Percentiles rank a stretch among this genome's conserved stretches.
Conservation (phyloP, 1,284 basidiomycete species). For the Pseudozyma pruni region DNA sequence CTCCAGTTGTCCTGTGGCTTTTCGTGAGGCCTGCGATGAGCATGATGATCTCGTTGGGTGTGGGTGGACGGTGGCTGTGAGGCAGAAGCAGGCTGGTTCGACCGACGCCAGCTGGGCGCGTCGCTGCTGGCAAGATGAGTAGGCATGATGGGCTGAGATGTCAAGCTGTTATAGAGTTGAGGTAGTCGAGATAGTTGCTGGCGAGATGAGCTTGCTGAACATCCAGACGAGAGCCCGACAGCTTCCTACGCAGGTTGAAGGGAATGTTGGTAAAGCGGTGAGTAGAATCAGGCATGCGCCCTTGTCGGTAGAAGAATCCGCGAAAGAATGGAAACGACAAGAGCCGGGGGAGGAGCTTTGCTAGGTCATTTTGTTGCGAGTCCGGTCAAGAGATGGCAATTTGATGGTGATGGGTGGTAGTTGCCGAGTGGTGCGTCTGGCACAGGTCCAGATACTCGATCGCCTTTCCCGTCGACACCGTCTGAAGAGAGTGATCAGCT, state of each 20-base stretch:
- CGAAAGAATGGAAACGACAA: not conserved
- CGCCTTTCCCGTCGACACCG: too few relatives aligned
- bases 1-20: slow-evolving; percentile 33
- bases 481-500: too few relatives aligned
- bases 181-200: not conserved
- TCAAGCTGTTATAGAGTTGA: not conserved
- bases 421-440: too few relatives aligned
- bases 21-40: slow-evolving; percentile 25
- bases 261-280: not conserved
- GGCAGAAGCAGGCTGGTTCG: slow-evolving; percentile 3
- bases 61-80: slow-evolving; percentile 15
- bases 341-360: not conserved
- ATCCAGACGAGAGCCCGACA: not conserved
- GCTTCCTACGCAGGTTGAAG: not conserved
- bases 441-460: too few relatives aligned
- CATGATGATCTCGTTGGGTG: slow-evolving; percentile 5
- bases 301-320: not conserved
- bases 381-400: not conserved
- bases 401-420: too few relatives aligned
- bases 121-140: slow-evolving; percentile 18
- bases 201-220: not conserved
- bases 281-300: not conserved
- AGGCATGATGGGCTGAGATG: slow-evolving; percentile 14
- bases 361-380: slow-evolving; percentile 14
- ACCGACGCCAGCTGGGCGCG: slow-evolving; percentile 37